Percentiles rank a stretch among this genome's conserved stretches.
These are phyloP conservation scores for Senecio squalidus DNA, from an alignment of 140 eudicot species.

Conservation along the genomic window DNA sequence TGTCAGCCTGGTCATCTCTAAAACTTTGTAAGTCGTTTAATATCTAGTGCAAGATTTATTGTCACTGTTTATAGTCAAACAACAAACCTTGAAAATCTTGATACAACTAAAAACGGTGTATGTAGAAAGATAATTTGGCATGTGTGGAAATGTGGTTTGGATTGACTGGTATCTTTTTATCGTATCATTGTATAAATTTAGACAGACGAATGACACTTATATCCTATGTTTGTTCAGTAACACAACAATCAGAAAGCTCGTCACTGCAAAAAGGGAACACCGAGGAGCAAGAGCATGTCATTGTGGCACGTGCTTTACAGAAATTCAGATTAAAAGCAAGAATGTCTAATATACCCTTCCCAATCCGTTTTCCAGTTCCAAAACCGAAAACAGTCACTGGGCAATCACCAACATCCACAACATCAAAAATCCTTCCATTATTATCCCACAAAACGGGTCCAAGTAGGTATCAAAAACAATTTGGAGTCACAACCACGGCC, in stretches of 20 bases:
- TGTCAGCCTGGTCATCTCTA: constrained; percentile 66
- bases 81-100: background rate
- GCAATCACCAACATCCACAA: constrained; percentile 45
- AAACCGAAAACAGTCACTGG: constrained; percentile 47
- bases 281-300: constrained; percentile 90
- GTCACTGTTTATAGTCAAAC: background rate
- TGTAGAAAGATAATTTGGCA: background rate
- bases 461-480: constrained; percentile 34
- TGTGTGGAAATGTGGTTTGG: too few species aligned
- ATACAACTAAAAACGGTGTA: background rate
- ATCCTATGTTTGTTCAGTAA: constrained; percentile 43
- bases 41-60: background rate
- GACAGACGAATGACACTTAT: constrained; percentile 1
- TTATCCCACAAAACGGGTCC: constrained; percentile 50
- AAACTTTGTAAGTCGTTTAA: constrained; percentile 33
- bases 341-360: constrained; percentile 50
- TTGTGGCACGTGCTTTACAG: constrained; percentile 77
- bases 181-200: background rate
- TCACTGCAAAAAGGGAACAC: constrained; percentile 41
- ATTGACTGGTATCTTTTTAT: background rate
- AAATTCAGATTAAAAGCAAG: constrained; percentile 60
- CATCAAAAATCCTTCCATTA: constrained; percentile 83
- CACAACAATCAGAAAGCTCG: constrained; percentile 56
- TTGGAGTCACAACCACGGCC: constrained; percentile 15
- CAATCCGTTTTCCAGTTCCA: constrained; percentile 62